Evolutionary conservation across 176 grass and related monocot genomes (phyloP), one percentile per base, ranked within the genome.

Genomic region (Sorghum bicolor): DNA sequence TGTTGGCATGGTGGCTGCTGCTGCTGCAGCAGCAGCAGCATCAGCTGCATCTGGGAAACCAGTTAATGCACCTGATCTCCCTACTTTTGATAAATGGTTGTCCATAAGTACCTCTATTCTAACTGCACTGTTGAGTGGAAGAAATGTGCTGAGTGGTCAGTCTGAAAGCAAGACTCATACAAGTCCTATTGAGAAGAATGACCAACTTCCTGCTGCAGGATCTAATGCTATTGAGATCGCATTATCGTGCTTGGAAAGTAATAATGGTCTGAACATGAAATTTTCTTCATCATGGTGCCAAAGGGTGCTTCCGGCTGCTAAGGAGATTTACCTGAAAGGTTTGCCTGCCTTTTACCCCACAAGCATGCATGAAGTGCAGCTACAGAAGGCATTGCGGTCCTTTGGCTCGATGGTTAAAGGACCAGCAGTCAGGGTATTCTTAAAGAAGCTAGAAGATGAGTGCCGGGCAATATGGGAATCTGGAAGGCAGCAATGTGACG

Each of bases 221-320:
- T 80, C 83, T 86, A 85, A 80, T 76, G 66, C 85, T 78, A 80
- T 92, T 72, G 77, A 77, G 75, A 82, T 74, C 24, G 72, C 87
- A 78, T 83, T 95, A 58, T 92, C 83, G 91, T 92, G 73, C 83
- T 87, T 98, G 89, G 93, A 93, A 88, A 92, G 76, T 77, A 82
- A 82, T 80, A 92, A 75, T 19, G 91, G 83, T 39, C 76, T 98
- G 43, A 93, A 93, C 79, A 83, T 86, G 87, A 95, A 92, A 15
- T 98, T 98, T 87, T 98, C 93, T 79, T 84, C 94, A 78, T 95
- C 87, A 20, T 98, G 96, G 96, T 98, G 96, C 75, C 79, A 95
- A 92, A 98, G 68, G 86, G 83, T 84, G 47, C 89, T 98, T 87
- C 93, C 96, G 70, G 77, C 84, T 93, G 85, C 89, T 64, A 95